These are phyloP conservation scores for Saccharomycopsis oosterbeekiorum DNA, from an alignment of 805 yeast genomes.

Conservation along the genomic window DNA sequence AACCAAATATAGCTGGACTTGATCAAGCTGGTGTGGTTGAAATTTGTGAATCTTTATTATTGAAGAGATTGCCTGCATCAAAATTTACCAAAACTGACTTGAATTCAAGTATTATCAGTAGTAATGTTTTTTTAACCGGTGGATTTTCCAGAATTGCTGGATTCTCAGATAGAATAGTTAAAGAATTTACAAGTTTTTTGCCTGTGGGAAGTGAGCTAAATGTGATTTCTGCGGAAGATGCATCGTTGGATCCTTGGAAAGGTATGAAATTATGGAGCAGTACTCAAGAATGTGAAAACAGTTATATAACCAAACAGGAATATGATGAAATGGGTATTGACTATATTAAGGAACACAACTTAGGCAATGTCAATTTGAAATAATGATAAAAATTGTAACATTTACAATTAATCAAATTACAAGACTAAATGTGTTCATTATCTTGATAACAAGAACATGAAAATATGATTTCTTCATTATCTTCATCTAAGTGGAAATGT, in stretches of 20 bases:
- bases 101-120: constrained; percentile 22
- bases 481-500: no score
- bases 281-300: constrained; percentile 34
- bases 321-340: constrained; percentile 87
- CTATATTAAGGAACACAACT: constrained; percentile 74
- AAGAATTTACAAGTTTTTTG: constrained; percentile 59
- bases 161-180: constrained; percentile 53
- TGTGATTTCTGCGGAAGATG: constrained; percentile 57
- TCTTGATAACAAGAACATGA: no score
- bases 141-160: constrained; percentile 65
- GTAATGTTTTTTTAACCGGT: constrained; percentile 77
- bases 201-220: constrained; percentile 57
- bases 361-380: constrained; percentile 45
- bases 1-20: constrained; percentile 87
- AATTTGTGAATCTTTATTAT: constrained; percentile 54
- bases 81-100: constrained; percentile 39
- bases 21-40: constrained; percentile 95
- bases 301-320: constrained; percentile 56
- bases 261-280: constrained; percentile 83
- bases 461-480: no score
- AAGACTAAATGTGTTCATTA: no score
- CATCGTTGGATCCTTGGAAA: constrained; percentile 78
- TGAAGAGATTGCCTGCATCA: constrained; percentile 48
- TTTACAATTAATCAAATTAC: no score
- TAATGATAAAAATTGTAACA: no score